Percentiles rank a stretch among this genome's conserved stretches.
phyloP scores from a whole-genome alignment of 225 moss, liverwort and hornwort genomes.

The Takakia lepidozioides region DNA sequence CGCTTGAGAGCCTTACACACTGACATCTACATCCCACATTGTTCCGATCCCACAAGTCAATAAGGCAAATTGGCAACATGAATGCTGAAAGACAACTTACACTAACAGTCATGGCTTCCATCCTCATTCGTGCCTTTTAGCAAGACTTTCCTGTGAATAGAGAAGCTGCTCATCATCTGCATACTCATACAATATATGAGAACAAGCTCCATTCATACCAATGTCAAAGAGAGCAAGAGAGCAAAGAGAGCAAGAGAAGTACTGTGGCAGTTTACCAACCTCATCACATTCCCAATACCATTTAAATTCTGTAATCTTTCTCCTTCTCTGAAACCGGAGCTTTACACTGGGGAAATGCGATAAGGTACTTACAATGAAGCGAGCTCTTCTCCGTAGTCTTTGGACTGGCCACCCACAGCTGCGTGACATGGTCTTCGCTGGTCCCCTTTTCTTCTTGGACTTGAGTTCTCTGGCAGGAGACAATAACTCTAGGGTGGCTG shows the following conservation, averaged over 20 bases:
- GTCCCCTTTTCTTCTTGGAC: constrained; percentile 29
- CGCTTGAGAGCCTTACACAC: constrained; percentile 39
- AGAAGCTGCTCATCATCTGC: not conserved
- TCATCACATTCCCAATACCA: not conserved
- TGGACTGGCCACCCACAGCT: too few relatives aligned
- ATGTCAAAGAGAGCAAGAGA: not conserved
- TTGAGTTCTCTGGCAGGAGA: constrained; percentile 38
- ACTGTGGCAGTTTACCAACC: not conserved
- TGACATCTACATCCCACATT: constrained; percentile 12
- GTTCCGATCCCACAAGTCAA: not conserved
- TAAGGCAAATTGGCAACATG: too few relatives aligned
- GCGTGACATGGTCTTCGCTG: too few relatives aligned
- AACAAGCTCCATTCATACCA: not conserved
- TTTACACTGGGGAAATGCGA: not conserved
- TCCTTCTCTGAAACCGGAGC: not conserved
- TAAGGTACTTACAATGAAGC: constrained; percentile 1
- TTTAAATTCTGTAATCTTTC: not conserved
- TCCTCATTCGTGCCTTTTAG: too few relatives aligned
- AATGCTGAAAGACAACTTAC: not conserved
- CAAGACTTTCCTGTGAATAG: not conserved
- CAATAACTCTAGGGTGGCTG: constrained; percentile 48
- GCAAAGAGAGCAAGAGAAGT: not conserved
- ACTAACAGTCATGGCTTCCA: not conserved
- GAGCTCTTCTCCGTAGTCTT: too few relatives aligned
- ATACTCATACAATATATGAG: not conserved